Evolutionary conservation across 2,329 filamentous ascomycete genomes (phyloP).

Genomic region (Annulohypoxylon truncatum): DNA sequence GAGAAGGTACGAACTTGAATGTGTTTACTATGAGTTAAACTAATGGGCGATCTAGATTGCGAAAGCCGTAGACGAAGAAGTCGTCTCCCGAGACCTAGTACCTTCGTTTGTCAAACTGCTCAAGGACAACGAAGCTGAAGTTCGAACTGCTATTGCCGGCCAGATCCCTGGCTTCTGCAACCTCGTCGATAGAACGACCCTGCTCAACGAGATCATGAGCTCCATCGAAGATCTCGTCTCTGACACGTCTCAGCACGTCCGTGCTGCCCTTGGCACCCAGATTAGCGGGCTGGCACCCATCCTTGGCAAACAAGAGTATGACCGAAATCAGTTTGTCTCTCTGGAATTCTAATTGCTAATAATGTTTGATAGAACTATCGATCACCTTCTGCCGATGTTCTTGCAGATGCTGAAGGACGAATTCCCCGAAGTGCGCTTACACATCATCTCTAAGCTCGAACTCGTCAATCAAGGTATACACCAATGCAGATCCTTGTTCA

Average conservation of each 20-base stretch:
- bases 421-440: conserved; percentile 95
- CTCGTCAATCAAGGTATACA: conserved; percentile 89
- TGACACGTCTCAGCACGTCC: conserved; percentile 95
- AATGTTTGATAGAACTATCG: conserved; percentile 77
- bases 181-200: conserved; percentile 85
- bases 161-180: conserved; percentile 98
- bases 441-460: conserved; percentile 99
- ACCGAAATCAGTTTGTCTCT: neutral
- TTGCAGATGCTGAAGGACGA: conserved; percentile 99
- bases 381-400: conserved; percentile 98
- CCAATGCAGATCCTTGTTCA: neutral
- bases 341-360: conserved; percentile 31
- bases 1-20: conserved; percentile 76
- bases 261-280: conserved; percentile 93
- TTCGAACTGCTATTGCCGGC: conserved; percentile 94
- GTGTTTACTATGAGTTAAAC: neutral
- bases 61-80: conserved; percentile 97
- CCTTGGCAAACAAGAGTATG: conserved; percentile 95
- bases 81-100: conserved; percentile 91
- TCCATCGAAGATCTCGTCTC: conserved; percentile 96
- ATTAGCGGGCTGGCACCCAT: conserved; percentile 97
- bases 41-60: conserved; percentile 74
- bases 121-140: conserved; percentile 97
- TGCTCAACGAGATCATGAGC: conserved; percentile 96
- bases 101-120: conserved; percentile 97